These are phyloP conservation scores for Mycena rebaudengoi DNA, from an alignment of 768 basidiomycete genomes.

Conservation along the genomic window DNA sequence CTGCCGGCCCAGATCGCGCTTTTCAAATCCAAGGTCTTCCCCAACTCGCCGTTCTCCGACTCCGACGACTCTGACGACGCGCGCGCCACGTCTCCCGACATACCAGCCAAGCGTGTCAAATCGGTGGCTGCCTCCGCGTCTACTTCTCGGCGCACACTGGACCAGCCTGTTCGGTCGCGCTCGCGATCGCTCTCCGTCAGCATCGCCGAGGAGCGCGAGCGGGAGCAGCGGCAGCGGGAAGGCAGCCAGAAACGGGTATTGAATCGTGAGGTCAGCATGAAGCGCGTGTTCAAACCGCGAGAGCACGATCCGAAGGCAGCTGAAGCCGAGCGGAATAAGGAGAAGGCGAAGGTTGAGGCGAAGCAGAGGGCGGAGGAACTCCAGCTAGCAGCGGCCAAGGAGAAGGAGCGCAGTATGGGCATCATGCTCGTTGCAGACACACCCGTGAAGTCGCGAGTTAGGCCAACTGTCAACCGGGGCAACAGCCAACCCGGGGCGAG, in stretches of 20 bases:
- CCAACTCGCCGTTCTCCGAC: conserved; percentile 67
- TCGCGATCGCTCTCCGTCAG: conserved; percentile 74
- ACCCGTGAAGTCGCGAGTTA: conserved; percentile 59
- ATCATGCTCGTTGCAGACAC: conserved; percentile 64
- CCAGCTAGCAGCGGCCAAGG: conserved; percentile 33
- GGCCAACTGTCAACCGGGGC: too few species aligned
- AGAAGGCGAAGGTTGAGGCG: conserved; percentile 25
- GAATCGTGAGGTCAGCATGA: conserved; percentile 83
- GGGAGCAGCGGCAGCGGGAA: conserved; percentile 45
- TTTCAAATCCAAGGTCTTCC: conserved; percentile 74
- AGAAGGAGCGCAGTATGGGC: conserved; percentile 41
- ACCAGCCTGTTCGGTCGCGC: conserved; percentile 47
- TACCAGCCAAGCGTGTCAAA: conserved; percentile 21
- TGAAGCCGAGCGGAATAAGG: conserved; percentile 29
- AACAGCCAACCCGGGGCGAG: too few species aligned
- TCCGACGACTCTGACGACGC: conserved; percentile 35
- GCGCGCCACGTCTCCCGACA: not conserved
- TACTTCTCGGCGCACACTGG: conserved; percentile 8
- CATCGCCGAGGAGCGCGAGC: conserved; percentile 61
- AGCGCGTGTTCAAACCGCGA: conserved; percentile 65
- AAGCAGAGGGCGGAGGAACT: conserved; percentile 28
- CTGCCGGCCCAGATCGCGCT: conserved; percentile 65
- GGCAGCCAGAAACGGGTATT: conserved; percentile 62
- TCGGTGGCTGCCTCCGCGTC: conserved; percentile 13
- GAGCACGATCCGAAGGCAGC: conserved; percentile 36